These are phyloP conservation scores for Penicillium coprophilum DNA, from an alignment of 495 filamentous ascomycete species.

Conservation along the genomic window DNA sequence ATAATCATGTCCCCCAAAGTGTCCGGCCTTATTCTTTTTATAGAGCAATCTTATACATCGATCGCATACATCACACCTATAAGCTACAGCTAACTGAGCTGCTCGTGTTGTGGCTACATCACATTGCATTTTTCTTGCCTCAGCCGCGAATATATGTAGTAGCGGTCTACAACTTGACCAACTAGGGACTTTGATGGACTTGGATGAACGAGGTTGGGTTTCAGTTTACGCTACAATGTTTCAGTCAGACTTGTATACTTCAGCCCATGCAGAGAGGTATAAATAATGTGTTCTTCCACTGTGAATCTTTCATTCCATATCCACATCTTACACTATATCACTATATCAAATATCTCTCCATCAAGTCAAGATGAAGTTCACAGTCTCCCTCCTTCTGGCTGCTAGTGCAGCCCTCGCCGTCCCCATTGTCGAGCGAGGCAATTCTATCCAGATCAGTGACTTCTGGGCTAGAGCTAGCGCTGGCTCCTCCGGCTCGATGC, in stretches of 20 bases:
- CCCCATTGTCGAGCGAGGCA: slow-evolving; percentile 13
- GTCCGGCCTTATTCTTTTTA: not conserved
- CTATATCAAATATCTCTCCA: not conserved
- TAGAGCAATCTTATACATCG: no score
- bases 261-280: not conserved
- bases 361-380: slow-evolving; percentile 24
- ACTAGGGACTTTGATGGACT: not conserved
- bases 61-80: not conserved
- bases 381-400: slow-evolving; percentile 18
- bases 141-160: not conserved
- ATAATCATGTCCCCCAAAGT: not conserved
- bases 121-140: not conserved
- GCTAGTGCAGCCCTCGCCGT: slow-evolving; percentile 23
- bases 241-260: not conserved
- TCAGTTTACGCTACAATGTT: not conserved
- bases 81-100: not conserved
- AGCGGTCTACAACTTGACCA: not conserved
- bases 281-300: not conserved
- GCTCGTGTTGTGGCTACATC: not conserved
- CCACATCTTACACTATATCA: not conserved
- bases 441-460: slow-evolving; percentile 22
- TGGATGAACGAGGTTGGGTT: not conserved
- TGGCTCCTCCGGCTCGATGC: slow-evolving; percentile 14
- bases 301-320: not conserved
- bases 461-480: slow-evolving; percentile 10